These are phyloP conservation scores for Aureobasidium sp. DNA, from an alignment of 2,329 filamentous ascomycete species.

Conservation along the genomic window DNA sequence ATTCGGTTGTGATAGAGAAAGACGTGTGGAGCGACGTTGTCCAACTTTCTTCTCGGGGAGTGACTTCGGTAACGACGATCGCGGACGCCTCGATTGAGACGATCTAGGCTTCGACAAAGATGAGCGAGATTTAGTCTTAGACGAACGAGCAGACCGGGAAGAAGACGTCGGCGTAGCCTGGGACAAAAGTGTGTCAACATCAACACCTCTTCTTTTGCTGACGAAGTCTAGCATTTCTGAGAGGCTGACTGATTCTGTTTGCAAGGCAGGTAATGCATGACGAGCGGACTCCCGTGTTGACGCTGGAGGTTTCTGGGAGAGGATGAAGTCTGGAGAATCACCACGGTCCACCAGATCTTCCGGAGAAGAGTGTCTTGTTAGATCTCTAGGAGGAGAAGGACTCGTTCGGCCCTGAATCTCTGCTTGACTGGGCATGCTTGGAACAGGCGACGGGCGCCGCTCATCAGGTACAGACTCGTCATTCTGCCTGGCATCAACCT, in stretches of 20 bases:
- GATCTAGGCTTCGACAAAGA: background rate
- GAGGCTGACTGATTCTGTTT: background rate
- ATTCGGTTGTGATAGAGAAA: conserved; percentile 1
- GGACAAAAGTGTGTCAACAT: background rate
- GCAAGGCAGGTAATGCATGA: background rate
- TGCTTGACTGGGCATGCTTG: background rate
- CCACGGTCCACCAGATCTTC: background rate
- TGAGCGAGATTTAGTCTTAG: background rate
- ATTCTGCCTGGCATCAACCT: background rate
- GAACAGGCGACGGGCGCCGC: background rate
- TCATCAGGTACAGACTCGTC: background rate
- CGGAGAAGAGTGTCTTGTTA: background rate
- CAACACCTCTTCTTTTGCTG: background rate
- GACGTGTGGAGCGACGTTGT: background rate
- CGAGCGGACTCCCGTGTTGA: background rate
- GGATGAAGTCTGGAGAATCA: background rate
- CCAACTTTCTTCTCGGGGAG: background rate
- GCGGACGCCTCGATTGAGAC: background rate
- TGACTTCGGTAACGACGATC: background rate
- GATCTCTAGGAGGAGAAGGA: background rate
- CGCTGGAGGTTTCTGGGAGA: background rate
- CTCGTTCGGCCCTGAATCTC: background rate
- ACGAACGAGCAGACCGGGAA: background rate
- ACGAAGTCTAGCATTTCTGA: background rate
- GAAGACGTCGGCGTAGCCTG: background rate